phyloP scores from a whole-genome alignment of 176 grass and related monocot genomes.

The Oryza meridionalis region DNA sequence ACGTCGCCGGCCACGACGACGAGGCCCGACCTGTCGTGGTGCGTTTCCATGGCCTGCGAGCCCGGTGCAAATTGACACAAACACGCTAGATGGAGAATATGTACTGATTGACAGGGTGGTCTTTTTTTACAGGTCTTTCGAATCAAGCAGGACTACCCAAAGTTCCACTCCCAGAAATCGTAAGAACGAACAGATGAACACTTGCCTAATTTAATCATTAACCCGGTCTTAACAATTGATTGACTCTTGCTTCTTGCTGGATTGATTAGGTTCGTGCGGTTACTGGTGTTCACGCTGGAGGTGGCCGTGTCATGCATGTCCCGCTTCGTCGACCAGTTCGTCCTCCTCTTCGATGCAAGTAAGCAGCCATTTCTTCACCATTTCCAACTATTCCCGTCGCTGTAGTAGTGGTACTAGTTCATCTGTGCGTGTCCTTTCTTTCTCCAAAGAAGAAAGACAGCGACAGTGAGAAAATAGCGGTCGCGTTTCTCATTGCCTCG shows the following conservation, averaged over 20 bases:
- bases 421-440: not conserved
- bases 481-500: conserved; percentile 23
- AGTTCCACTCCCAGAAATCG: conserved; percentile 89
- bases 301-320: conserved; percentile 91
- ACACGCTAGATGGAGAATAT: not conserved
- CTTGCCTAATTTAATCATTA: not conserved
- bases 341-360: conserved; percentile 95
- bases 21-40: conserved; percentile 92
- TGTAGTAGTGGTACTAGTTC: not conserved
- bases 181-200: conserved; percentile 36
- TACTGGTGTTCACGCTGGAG: conserved; percentile 95
- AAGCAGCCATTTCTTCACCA: conserved; percentile 34
- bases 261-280: conserved; percentile 68
- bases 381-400: not conserved
- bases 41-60: not conserved
- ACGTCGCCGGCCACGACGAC: conserved; percentile 92
- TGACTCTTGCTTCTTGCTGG: not conserved
- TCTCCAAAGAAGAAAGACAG: not conserved
- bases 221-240: not conserved
- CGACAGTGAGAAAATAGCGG: not conserved
- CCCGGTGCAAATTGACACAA: not conserved
- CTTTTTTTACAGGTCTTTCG: conserved; percentile 66
- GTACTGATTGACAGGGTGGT: not conserved
- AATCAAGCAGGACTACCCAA: conserved; percentile 94
- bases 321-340: conserved; percentile 92